Evolutionary conservation across 176 grass and related monocot genomes (phyloP), one percentile per base, ranked within the genome.

Genomic region (Elaeis guineensis): DNA sequence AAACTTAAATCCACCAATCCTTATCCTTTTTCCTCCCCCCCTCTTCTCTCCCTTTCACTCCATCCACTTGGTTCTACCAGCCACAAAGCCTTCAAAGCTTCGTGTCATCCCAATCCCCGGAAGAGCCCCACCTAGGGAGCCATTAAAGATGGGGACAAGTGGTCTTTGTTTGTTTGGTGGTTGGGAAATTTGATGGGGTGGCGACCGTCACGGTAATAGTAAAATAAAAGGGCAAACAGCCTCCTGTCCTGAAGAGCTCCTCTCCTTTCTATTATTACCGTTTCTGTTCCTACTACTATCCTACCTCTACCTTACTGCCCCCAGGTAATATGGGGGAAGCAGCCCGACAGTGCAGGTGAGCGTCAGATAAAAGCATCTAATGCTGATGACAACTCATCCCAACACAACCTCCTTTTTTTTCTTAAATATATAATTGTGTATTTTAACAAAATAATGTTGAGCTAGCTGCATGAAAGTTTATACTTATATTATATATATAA

Each of bases 321-420:
- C 18, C 20, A 68, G 65, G 51, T 57, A 57, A 69, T 2, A 25
- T 24, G 51, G 51, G 17, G 17, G 24, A 17, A 21, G 21, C 15
- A 14, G 61, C 73, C 71, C 55, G 72, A 85, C 82, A 90, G 54
- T 58, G 82, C 75, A 86, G 82, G 82, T 86, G 79, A 61, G 72
- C 52, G 57, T 80, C 79, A 79, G 75, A 71, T 63, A 77, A 44
- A 76, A 74, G 87, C 87, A 90, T 90, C 82, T 90, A 90, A 80
- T 90, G 87, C 87, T 86, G 72, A 70, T 75, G 82, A 80, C 79
- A 90, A 78, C 82, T 85, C 87, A 85, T 70, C 75, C 86, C 86
- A 84, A 68, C 75, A 64, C 75, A 49, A 21, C 39, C 20, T 12
- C 49, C 60, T 55, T 28, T 58, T 58, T 62, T 71, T 35, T 82